Evolutionary conservation across 1,284 basidiomycete species (phyloP), one percentile per base, ranked within the genome.

Genomic region (Austropuccinia psidii): DNA sequence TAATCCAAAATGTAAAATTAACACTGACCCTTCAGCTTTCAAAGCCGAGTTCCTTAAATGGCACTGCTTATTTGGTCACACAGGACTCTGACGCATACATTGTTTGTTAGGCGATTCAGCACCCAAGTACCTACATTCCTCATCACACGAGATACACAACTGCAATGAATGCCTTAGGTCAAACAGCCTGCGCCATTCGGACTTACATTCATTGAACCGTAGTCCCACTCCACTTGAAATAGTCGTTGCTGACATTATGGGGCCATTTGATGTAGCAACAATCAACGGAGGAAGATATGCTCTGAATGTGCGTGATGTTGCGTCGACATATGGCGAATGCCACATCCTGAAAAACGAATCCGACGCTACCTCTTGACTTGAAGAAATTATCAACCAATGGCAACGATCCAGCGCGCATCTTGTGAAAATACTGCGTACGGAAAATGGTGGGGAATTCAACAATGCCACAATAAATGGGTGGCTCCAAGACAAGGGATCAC

Each of bases 391-490:
- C 31, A 54, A 33, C 6, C 17, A 27, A 1, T 68, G 49, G 65
- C 49, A 68, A 24, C 27, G 4, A 9, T 31, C 24, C 13, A 57
- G 35, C 1, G 21, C 9, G 8, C 24, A 6, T 1, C 37, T 39
- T 17, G 33, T 68, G 11, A 68, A 68, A 37, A 17, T 24, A 8
- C 4, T 68, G 6, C n/a, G 52, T 8, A 41, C 58, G 13, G 55
- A 69, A 21, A 45, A 55, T 33, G 41, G 67, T 3, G 55, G 54
- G 1, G 67, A 69, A 47, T 69, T 55, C 41, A 57, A 41, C 5
- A 60, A 43, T 9, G 35, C n/a, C 6, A 21, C n/a, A 1, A 13
- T 70, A 1, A 47, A 8, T 2, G 19, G 37, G 9, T 67, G 21
- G 9, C 11, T 67, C 1, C 11, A 15, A 4, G n/a, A n/a, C 41